These are phyloP conservation scores for Monosporascus sp. DNA, from an alignment of 2,329 filamentous ascomycete species.

Conservation along the genomic window DNA sequence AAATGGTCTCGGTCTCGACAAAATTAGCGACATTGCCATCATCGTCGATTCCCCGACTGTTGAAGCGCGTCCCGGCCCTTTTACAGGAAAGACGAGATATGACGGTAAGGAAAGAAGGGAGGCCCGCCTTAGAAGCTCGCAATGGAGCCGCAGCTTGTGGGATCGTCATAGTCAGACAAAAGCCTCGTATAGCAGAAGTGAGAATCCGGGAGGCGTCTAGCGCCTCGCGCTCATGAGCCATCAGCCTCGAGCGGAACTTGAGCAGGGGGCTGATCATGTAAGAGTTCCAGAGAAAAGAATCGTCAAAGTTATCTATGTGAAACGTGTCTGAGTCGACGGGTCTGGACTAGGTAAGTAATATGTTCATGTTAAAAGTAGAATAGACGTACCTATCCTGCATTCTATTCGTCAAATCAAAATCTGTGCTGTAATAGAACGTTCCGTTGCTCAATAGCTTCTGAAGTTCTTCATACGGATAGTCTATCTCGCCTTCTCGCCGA, in stretches of 20 bases:
- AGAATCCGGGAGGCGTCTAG: conserved; percentile 85
- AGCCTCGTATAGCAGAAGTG: conserved; percentile 90
- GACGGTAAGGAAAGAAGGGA: conserved; percentile 79
- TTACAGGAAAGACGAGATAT: conserved; percentile 89
- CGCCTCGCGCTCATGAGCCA: conserved; percentile 66
- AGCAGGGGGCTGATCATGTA: conserved; percentile 96
- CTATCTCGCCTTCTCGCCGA: conserved; percentile 63
- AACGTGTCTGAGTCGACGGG: conserved; percentile 72
- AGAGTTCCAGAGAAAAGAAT: conserved; percentile 93
- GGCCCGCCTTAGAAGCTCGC: conserved; percentile 58
- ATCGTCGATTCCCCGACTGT: conserved; percentile 94
- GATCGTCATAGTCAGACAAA: conserved; percentile 81
- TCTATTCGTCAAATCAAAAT: conserved; percentile 93
- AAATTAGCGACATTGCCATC: conserved; percentile 97
- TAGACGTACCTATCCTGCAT: conserved; percentile 70
- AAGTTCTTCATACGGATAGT: conserved; percentile 85
- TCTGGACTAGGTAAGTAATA: conserved; percentile 36
- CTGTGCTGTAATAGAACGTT: conserved; percentile 97
- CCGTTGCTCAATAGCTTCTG: conserved; percentile 90
- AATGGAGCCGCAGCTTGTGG: conserved; percentile 71
- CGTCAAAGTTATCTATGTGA: conserved; percentile 88
- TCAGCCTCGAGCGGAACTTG: conserved; percentile 77
- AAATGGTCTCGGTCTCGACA: conserved; percentile 93
- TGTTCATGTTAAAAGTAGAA: conserved; percentile 8
- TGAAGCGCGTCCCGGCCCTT: conserved; percentile 91